phyloP scores from a whole-genome alignment of 495 filamentous ascomycete species.

The Articulospora tetracladia region DNA sequence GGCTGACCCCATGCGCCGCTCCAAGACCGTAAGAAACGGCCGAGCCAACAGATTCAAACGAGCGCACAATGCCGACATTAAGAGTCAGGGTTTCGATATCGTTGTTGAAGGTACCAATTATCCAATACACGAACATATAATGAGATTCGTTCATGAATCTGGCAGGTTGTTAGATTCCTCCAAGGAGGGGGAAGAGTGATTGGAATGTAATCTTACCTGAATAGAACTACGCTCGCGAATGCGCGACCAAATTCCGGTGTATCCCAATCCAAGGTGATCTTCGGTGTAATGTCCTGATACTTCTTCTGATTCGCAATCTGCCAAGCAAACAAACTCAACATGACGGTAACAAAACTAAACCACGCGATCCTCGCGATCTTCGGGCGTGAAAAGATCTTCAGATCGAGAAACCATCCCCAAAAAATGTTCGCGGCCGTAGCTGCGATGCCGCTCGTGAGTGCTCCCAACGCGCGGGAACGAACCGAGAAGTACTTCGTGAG shows the following conservation, averaged over 20 bases:
- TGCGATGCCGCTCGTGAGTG: slow-evolving; percentile 42
- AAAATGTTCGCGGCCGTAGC: slow-evolving; percentile 43
- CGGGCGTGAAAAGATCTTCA: slow-evolving; percentile 31
- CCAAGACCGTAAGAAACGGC: slow-evolving; percentile 47
- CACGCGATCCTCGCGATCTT: slow-evolving; percentile 33
- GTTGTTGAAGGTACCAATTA: slow-evolving; percentile 45
- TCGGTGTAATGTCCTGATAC: slow-evolving; percentile 23
- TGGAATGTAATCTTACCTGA: slow-evolving; percentile 24
- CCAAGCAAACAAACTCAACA: slow-evolving; percentile 35
- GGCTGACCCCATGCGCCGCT: slow-evolving; percentile 30
- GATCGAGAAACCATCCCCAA: slow-evolving; percentile 45
- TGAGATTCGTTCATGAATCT: slow-evolving; percentile 39
- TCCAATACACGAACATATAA: slow-evolving; percentile 46
- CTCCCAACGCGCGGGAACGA: slow-evolving; percentile 46
- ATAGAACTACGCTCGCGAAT: slow-evolving; percentile 35
- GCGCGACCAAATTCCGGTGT: slow-evolving; percentile 36
- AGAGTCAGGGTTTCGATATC: slow-evolving; percentile 44
- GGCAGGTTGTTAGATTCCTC: background rate
- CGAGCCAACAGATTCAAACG: slow-evolving; percentile 46
- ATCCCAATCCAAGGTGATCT: slow-evolving; percentile 35
- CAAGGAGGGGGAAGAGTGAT: background rate
- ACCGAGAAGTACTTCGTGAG: slow-evolving; percentile 58
- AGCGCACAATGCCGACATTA: slow-evolving; percentile 43
- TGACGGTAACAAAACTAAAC: slow-evolving; percentile 29
- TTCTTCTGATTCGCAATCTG: slow-evolving; percentile 37